Conservation (phyloP, 2,329 filamentous ascomycete species). For the Clonostachys rhizophaga region DNA sequence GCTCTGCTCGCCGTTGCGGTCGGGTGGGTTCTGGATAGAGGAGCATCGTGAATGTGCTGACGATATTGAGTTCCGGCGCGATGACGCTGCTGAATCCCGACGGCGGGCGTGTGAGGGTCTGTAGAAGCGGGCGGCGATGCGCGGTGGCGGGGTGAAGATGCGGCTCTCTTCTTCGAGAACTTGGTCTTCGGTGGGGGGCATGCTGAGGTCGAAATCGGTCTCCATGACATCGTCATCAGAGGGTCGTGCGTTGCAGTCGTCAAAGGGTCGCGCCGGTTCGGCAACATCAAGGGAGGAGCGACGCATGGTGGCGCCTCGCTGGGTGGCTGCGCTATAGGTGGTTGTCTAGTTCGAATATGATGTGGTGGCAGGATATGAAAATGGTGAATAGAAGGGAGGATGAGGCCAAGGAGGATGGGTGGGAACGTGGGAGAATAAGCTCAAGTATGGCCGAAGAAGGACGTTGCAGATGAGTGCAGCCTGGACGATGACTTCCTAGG, state of each 20-base stretch:
- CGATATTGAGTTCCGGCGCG: slow-evolving; percentile 74
- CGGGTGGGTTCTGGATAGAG: slow-evolving; percentile 46
- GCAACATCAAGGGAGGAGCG: slow-evolving; percentile 32
- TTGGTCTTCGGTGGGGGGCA: slow-evolving; percentile 30
- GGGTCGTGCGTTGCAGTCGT: slow-evolving; percentile 22
- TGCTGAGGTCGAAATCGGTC: slow-evolving; percentile 26
- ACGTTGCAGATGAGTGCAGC: too few species aligned
- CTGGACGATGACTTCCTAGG: too few species aligned
- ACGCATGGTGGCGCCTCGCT: slow-evolving; percentile 26
- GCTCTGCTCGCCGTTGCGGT: slow-evolving; percentile 58
- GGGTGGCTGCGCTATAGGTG: too few species aligned
- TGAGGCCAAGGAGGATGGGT: too few species aligned
- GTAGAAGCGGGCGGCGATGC: slow-evolving; percentile 76
- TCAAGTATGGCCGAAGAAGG: too few species aligned
- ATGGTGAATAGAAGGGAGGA: too few species aligned
- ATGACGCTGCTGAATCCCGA: slow-evolving; percentile 73
- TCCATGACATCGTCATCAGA: slow-evolving; percentile 17
- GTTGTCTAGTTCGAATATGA: too few species aligned
- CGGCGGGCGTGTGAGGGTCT: slow-evolving; percentile 61
- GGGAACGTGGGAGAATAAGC: too few species aligned
- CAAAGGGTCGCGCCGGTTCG: slow-evolving; percentile 32
- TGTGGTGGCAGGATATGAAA: too few species aligned
- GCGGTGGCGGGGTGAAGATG: slow-evolving; percentile 62
- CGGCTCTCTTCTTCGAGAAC: slow-evolving; percentile 24
- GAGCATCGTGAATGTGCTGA: slow-evolving; percentile 70